A percentile compares a stretch with the other conserved stretches of the same genome.
Conservation (phyloP, 2,329 filamentous ascomycete genomes). For the Orbilia ellipsospora region DNA sequence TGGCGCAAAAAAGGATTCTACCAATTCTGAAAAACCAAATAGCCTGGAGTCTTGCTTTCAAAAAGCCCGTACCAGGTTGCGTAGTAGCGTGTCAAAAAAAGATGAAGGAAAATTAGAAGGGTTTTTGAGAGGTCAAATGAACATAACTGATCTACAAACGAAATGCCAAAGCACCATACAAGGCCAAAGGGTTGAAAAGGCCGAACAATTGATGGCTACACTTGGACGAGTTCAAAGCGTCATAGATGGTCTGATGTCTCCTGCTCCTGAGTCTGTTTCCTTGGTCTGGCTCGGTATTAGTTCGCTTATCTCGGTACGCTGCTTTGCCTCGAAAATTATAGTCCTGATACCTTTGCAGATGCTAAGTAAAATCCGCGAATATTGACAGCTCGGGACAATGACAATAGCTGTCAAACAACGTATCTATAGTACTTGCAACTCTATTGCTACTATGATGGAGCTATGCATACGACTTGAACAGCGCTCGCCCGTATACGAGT, state of each 20-base stretch:
- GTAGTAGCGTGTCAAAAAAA: not conserved
- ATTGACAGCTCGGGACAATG: slow-evolving; percentile 21
- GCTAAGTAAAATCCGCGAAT: not conserved
- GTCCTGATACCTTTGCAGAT: not conserved
- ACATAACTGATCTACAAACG: slow-evolving; percentile 11
- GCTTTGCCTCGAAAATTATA: not conserved
- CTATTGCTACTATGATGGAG: slow-evolving; percentile 32
- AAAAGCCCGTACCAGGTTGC: not conserved
- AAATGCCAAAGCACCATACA: slow-evolving; percentile 1
- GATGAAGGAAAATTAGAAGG: slow-evolving; percentile 8
- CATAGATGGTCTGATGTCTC: slow-evolving; percentile 9
- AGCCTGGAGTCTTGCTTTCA: slow-evolving; percentile 23
- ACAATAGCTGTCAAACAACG: not conserved
- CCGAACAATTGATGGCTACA: slow-evolving; percentile 21
- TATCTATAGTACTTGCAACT: slow-evolving; percentile 27
- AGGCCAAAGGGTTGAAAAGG: slow-evolving; percentile 1
- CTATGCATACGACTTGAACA: slow-evolving; percentile 23
- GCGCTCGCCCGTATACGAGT: not conserved
- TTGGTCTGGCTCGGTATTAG: slow-evolving; percentile 40
- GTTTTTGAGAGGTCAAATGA: slow-evolving; percentile 7
- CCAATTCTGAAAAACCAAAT: not conserved
- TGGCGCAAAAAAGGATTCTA: no score
- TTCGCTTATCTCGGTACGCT: slow-evolving; percentile 29
- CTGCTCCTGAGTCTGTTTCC: slow-evolving; percentile 30
- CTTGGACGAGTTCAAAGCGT: slow-evolving; percentile 15